Evolutionary conservation across 2,329 filamentous ascomycete species (phyloP).

Genomic region (Phyllosticta citriasiana): DNA sequence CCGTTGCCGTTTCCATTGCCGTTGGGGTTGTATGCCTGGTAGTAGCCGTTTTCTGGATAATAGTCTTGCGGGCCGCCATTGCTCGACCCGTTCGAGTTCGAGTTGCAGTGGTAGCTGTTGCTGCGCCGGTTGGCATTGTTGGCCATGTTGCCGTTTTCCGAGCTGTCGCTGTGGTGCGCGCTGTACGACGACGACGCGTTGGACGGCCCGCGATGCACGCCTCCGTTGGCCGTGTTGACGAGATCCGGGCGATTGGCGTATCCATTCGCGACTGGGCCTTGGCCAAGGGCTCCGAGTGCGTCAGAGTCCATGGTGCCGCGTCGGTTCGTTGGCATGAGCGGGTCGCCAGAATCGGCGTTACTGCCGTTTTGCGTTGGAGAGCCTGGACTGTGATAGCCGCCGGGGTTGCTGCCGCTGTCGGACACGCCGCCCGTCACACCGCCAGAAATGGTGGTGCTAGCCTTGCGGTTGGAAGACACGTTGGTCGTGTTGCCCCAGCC

Average conservation of each 20-base stretch:
- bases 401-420: slow-evolving; percentile 52
- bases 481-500: slow-evolving; percentile 85
- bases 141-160: slow-evolving; percentile 44
- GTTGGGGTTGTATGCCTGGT: slow-evolving; percentile 36
- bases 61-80: slow-evolving; percentile 37
- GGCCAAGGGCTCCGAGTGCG: slow-evolving; percentile 70
- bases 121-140: slow-evolving; percentile 40
- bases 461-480: slow-evolving; percentile 55
- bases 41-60: slow-evolving; percentile 48
- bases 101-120: slow-evolving; percentile 59
- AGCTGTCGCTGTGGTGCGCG: slow-evolving; percentile 59
- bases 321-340: slow-evolving; percentile 40
- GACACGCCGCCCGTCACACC: slow-evolving; percentile 53
- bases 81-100: slow-evolving; percentile 44
- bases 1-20: slow-evolving; percentile 33
- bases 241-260: slow-evolving; percentile 44
- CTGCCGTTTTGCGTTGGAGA: slow-evolving; percentile 56
- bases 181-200: slow-evolving; percentile 97
- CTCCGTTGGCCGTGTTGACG: background rate
- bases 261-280: slow-evolving; percentile 51
- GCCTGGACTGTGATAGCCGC: slow-evolving; percentile 40
- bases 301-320: slow-evolving; percentile 57
- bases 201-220: slow-evolving; percentile 75
- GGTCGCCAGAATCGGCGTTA: slow-evolving; percentile 61
- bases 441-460: slow-evolving; percentile 81